phyloP scores from a whole-genome alignment of 176 grass and related monocot species.

The Cenchrus americanus region DNA sequence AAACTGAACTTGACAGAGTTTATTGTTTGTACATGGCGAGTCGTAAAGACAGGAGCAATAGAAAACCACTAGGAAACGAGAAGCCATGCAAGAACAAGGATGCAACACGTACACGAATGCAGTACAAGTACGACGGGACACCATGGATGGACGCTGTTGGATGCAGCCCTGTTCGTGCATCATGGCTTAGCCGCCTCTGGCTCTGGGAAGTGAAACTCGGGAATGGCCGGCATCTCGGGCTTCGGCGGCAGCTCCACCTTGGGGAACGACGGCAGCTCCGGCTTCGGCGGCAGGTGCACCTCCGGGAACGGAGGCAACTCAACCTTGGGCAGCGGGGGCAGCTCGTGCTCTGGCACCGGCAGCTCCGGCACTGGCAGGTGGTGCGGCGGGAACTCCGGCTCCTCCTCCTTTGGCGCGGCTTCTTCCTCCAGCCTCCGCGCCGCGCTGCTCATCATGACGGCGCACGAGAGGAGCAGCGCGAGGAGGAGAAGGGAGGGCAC shows the following conservation, averaged over 20 bases:
- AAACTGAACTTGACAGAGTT: too few relatives aligned
- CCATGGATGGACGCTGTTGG: too few relatives aligned
- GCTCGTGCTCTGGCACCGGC: constrained; percentile 30
- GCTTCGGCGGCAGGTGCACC: constrained; percentile 22
- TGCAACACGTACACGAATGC: too few relatives aligned
- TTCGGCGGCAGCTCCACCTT: constrained; percentile 3
- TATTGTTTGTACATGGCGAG: too few relatives aligned
- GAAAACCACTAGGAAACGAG: too few relatives aligned
- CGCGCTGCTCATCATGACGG: not conserved
- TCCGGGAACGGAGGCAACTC: constrained; percentile 43
- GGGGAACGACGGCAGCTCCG: not conserved
- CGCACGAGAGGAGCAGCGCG: constrained; percentile 17
- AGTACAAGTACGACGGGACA: too few relatives aligned
- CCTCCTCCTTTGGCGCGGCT: not conserved
- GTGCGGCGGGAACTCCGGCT: constrained; percentile 26
- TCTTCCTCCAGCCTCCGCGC: constrained; percentile 29
- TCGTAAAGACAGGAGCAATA: too few relatives aligned
- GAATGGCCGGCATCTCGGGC: constrained; percentile 17
- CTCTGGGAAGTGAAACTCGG: constrained; percentile 35
- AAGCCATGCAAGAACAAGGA: too few relatives aligned
- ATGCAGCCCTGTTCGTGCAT: not conserved
- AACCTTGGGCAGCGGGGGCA: constrained; percentile 39
- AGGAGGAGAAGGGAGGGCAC: not conserved
- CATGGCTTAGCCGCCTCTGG: constrained; percentile 34
- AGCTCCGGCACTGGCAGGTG: constrained; percentile 31